A percentile compares a stretch with the other conserved stretches of the same genome.
These are phyloP conservation scores for Tetrahymena borealis DNA, from an alignment of 73 alveolate genomes.

Conservation along the genomic window DNA sequence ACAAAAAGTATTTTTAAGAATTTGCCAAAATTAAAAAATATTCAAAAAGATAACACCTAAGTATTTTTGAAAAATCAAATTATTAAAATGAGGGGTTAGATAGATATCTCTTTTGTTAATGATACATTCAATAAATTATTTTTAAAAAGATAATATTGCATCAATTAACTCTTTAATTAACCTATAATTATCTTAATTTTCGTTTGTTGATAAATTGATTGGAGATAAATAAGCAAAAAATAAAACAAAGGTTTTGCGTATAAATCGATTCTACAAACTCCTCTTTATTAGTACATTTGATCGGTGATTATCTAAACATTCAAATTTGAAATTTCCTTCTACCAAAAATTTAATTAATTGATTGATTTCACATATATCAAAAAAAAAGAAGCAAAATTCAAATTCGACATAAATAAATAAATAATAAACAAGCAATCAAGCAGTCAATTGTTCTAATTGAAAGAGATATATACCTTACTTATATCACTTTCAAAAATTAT, in stretches of 20 bases:
- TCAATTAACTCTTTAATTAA: too few relatives aligned
- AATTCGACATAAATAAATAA: background rate
- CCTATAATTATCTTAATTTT: too few relatives aligned
- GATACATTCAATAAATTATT: too few relatives aligned
- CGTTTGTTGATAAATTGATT: background rate
- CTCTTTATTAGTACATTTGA: background rate
- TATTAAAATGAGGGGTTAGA: too few relatives aligned
- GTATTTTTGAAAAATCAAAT: too few relatives aligned
- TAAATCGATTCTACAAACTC: background rate
- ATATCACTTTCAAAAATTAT: too few relatives aligned
- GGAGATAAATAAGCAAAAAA: background rate
- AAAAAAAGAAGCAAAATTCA: background rate
- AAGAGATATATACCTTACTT: too few relatives aligned
- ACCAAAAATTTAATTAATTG: background rate
- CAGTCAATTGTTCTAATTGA: too few relatives aligned
- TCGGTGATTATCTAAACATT: background rate
- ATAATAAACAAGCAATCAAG: too few relatives aligned
- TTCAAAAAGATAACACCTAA: background rate
- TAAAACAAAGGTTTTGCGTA: background rate
- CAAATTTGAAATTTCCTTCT: background rate
- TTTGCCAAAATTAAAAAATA: background rate
- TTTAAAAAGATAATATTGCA: too few relatives aligned
- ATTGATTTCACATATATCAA: background rate
- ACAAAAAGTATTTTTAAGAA: background rate
- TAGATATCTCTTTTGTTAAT: too few relatives aligned